phyloP scores from a whole-genome alignment of 768 basidiomycete species.

The Naganishia friedmannii region DNA sequence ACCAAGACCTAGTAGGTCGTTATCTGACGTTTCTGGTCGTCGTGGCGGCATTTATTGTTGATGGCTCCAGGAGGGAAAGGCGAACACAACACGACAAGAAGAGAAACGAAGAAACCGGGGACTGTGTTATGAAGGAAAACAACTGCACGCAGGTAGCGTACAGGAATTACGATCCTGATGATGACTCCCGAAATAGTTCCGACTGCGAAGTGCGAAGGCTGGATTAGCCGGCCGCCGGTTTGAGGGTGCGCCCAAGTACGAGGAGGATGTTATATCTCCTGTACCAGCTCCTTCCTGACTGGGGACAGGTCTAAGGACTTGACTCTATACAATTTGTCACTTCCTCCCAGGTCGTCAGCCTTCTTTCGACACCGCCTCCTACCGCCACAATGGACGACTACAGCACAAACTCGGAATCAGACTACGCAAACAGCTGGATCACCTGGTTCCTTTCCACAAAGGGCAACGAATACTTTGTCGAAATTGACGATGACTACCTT shows the following conservation, averaged over 20 bases:
- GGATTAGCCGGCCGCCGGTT: background rate
- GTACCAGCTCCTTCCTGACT: too few species aligned
- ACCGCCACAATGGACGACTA: constrained; percentile 49
- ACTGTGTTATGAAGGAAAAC: background rate
- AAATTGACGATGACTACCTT: constrained; percentile 97
- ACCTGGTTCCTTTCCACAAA: constrained; percentile 96
- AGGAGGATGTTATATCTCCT: too few species aligned
- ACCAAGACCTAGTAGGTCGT: background rate
- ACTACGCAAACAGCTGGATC: constrained; percentile 93
- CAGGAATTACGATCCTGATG: background rate
- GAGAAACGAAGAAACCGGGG: too few species aligned
- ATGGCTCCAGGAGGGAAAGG: too few species aligned
- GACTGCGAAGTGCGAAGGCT: background rate
- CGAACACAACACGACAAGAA: too few species aligned
- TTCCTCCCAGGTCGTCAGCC: background rate
- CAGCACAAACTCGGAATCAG: constrained; percentile 79
- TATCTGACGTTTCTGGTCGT: too few species aligned
- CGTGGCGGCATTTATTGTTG: too few species aligned
- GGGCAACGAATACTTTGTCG: constrained; percentile 98
- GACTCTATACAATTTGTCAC: background rate
- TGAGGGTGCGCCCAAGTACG: background rate
- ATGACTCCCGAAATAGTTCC: too few species aligned
- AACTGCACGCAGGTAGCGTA: background rate
- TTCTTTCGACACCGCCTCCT: background rate
- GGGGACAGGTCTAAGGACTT: too few species aligned